These are phyloP conservation scores for Macrophomina phaseolina DNA, from an alignment of 2,329 filamentous ascomycete species.

Conservation along the genomic window DNA sequence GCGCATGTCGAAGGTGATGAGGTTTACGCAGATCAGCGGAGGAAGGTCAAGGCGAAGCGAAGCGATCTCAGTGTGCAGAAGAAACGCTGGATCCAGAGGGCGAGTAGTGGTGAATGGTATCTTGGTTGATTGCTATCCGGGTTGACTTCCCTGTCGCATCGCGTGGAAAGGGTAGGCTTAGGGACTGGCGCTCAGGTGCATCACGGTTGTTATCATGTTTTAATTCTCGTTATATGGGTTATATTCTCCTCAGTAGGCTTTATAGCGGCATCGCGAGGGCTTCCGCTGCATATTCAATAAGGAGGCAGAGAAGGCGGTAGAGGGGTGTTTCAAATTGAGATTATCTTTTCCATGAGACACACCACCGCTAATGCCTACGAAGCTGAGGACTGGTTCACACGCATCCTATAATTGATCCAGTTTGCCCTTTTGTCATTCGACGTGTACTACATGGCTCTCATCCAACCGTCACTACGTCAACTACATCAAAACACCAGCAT, in stretches of 20 bases:
- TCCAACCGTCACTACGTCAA: not conserved
- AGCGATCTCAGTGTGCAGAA: not conserved
- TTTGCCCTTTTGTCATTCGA: not conserved
- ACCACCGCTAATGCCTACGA: too few species aligned
- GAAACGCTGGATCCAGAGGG: conserved; percentile 15
- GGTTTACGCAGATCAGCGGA: not conserved
- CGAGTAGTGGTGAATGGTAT: conserved; percentile 16
- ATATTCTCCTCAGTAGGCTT: not conserved
- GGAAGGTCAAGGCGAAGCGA: not conserved
- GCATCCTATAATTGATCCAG: too few species aligned
- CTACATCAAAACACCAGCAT: conserved; percentile 17
- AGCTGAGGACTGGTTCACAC: too few species aligned
- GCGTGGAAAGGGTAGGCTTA: too few species aligned
- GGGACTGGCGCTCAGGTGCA: not conserved
- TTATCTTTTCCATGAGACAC: too few species aligned
- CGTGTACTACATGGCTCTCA: not conserved
- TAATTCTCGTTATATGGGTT: not conserved
- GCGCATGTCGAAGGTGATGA: not conserved
- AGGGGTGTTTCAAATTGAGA: too few species aligned
- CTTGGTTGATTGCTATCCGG: not conserved
- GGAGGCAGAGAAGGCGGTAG: too few species aligned
- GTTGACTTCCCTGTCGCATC: not conserved
- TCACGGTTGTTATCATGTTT: not conserved
- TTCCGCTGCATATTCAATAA: not conserved
- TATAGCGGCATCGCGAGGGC: not conserved